Conservation (phyloP, 345 rosid species). For the Gossypium thurberi region DNA sequence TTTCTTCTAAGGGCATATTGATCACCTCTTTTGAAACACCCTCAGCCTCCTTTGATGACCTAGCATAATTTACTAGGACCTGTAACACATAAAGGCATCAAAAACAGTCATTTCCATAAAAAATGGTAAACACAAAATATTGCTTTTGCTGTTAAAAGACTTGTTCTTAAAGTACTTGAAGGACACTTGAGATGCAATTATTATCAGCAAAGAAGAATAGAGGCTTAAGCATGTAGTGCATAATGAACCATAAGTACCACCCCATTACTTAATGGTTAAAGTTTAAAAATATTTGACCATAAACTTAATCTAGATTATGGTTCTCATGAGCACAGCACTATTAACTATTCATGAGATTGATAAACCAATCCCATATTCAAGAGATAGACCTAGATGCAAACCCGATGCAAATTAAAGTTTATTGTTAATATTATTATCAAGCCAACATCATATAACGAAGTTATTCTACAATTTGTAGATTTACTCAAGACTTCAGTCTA, state of each 20-base stretch:
- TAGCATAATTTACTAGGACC: slow-evolving; percentile 94
- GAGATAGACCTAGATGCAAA: not conserved
- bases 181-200: slow-evolving; percentile 1
- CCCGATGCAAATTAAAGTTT: not conserved
- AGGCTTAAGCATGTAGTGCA: not conserved
- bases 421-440: not conserved
- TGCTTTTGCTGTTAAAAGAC: not conserved
- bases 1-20: not conserved
- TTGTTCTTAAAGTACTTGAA: not conserved
- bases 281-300: not conserved
- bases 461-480: not conserved
- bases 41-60: slow-evolving; percentile 95
- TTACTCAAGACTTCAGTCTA: not conserved
- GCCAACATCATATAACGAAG: not conserved
- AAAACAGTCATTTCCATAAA: not conserved
- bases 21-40: slow-evolving; percentile 81
- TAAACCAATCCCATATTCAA: not conserved
- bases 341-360: not conserved
- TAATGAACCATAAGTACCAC: not conserved
- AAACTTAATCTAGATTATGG: not conserved
- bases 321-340: not conserved
- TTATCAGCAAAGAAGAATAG: not conserved
- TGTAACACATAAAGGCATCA: slow-evolving; percentile 23
- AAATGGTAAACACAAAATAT: not conserved
- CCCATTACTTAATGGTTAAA: not conserved